Conservation (phyloP, 805 yeast species). For the Candida pseudofarinosa region DNA sequence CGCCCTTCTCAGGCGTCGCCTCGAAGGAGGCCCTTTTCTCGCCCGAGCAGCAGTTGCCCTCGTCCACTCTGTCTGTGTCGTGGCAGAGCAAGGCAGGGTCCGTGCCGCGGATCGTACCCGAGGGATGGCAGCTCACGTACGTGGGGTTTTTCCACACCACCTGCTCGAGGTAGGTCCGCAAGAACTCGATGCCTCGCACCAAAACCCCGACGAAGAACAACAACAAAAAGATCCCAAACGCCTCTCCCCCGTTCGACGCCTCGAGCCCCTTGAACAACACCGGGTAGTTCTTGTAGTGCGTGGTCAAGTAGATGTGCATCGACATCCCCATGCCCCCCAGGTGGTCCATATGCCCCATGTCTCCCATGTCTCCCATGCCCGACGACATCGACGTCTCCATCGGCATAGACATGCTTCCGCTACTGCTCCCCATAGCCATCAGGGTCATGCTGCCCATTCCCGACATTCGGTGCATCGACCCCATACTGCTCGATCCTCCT, state of each 20-base stretch:
- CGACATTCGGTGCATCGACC: not conserved
- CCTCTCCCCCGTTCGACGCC: constrained; percentile 55
- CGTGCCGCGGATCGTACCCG: not conserved
- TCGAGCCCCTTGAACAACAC: constrained; percentile 54
- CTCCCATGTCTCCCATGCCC: constrained; percentile 13
- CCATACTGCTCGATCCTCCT: not conserved
- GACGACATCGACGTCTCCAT: not conserved
- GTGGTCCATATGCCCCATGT: constrained; percentile 9
- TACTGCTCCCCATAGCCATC: constrained; percentile 6
- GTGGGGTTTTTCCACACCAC: constrained; percentile 52
- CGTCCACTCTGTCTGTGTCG: constrained; percentile 16
- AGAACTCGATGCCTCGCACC: constrained; percentile 56
- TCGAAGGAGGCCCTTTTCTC: not conserved
- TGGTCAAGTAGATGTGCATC: constrained; percentile 60
- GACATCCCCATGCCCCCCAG: constrained; percentile 22
- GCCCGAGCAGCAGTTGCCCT: constrained; percentile 14
- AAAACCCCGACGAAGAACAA: constrained; percentile 56
- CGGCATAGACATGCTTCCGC: constrained; percentile 4
- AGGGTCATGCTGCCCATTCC: constrained; percentile 6
- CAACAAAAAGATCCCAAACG: constrained; percentile 69
- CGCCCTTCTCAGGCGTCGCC: not conserved
- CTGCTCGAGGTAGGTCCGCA: constrained; percentile 62
- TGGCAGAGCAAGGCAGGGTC: not conserved
- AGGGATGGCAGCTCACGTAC: constrained; percentile 14
- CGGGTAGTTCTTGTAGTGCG: constrained; percentile 50